Percentiles rank a stretch among this genome's conserved stretches.
Conservation (phyloP, 83 land plant species). For the Picea mariana region DNA sequence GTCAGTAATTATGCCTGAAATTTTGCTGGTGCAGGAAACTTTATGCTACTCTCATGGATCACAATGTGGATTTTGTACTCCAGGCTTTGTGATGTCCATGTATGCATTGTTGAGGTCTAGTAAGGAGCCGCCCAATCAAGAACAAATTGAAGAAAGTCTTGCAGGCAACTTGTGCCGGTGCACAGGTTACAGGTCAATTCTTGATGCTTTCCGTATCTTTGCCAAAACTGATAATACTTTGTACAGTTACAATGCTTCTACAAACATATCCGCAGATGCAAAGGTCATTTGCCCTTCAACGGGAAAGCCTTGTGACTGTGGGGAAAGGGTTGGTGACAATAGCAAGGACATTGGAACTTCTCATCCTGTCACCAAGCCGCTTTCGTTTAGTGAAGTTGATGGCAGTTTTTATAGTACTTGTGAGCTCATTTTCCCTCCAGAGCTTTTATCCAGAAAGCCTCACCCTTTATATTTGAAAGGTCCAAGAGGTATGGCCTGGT, state of each 20-base stretch:
- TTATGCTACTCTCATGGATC: slow-evolving; percentile 88
- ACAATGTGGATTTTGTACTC: slow-evolving; percentile 99
- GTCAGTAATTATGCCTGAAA: background rate
- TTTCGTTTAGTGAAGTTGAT: slow-evolving; percentile 51
- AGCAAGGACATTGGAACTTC: background rate
- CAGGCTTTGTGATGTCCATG: slow-evolving; percentile 99
- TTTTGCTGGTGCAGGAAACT: slow-evolving; percentile 59
- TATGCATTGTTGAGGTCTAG: slow-evolving; percentile 84
- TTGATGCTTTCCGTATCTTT: slow-evolving; percentile 93
- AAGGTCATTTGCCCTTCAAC: slow-evolving; percentile 82
- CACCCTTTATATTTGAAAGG: slow-evolving; percentile 63
- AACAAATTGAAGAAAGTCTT: slow-evolving; percentile 90
- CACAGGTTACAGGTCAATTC: slow-evolving; percentile 95
- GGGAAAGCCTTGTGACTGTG: slow-evolving; percentile 94
- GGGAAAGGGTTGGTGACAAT: slow-evolving; percentile 19
- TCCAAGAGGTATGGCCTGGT: slow-evolving; percentile 77
- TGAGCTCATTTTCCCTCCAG: slow-evolving; percentile 96
- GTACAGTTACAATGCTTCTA: slow-evolving; percentile 42
- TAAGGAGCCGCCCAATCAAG: slow-evolving; percentile 63
- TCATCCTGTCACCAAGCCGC: slow-evolving; percentile 14
- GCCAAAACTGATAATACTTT: slow-evolving; percentile 80
- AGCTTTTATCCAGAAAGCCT: slow-evolving; percentile 57
- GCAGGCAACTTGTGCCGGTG: slow-evolving; percentile 96
- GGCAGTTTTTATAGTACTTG: slow-evolving; percentile 46
- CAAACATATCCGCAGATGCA: slow-evolving; percentile 16